Evolutionary conservation across 805 yeast genomes (phyloP), one percentile per base, ranked within the genome.

Genomic region (Brettanomyces naardenensis): DNA sequence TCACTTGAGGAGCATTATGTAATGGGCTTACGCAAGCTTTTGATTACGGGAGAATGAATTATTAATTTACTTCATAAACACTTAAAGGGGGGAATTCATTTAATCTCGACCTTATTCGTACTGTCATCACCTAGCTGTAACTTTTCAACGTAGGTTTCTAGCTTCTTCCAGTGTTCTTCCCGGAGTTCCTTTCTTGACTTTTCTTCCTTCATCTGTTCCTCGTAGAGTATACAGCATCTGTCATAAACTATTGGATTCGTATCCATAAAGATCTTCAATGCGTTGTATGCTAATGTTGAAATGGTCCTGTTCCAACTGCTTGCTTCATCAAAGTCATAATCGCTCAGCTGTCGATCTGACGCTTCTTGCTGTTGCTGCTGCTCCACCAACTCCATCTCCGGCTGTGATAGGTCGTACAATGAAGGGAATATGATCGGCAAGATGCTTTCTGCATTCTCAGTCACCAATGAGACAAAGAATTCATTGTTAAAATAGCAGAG

Each of bases 401-500:
- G 64, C 37, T 56, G 54, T 3, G 95, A 80, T 44, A 89, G 70
- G 59, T 89, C 95, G 59, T 87, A 90, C 46, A 92, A 69, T 2
- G 96, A 76, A 1, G 95, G 82, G 61, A 87, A 92, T 27, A 92
- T 76, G 33, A 92, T 88, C 21, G 98, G 97, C 49, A 92, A 66
- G 38, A 90, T 87, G 27, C 84, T 89, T 51, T 88, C 95, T 6
- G 95, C 89, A 58, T 84, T 84, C 53, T 92, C 97, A 17, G 94
- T 86, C 35, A 92, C 88, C 49, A 90, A 64, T 30, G 88, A 82
- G 46, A 89, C 74, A 59, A 92, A 89, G 63, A 86, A 89, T 55
- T 92, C 97, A 59, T 90, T 90, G 52, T 86, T 84, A 92, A 96
- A 92, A 60, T 78, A 87, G 56, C 89, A 83, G 42, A 92, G 72